Evolutionary conservation across 2,329 filamentous ascomycete species (phyloP).

Genomic region (Drechslerella dactyloides): DNA sequence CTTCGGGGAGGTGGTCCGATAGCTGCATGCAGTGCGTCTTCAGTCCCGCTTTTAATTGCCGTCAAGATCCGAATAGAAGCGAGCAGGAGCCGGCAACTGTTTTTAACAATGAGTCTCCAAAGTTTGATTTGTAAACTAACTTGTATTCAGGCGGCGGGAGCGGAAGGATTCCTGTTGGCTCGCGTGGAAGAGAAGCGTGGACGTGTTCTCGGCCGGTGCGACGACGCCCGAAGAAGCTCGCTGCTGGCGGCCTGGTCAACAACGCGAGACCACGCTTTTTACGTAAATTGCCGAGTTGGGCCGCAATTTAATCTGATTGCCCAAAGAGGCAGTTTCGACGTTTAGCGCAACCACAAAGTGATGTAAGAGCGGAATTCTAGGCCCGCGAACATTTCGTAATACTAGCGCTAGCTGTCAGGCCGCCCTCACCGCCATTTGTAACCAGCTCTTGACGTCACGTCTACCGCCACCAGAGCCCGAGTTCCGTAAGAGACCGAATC

Average conservation of each 20-base stretch:
- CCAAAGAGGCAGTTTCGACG: conserved; percentile 8
- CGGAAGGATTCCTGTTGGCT: not conserved
- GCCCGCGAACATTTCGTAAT: conserved; percentile 38
- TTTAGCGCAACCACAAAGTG: conserved; percentile 16
- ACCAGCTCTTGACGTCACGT: conserved; percentile 7
- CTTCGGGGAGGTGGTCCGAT: too few species aligned
- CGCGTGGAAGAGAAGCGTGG: not conserved
- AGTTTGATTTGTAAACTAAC: not conserved
- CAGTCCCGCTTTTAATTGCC: too few species aligned
- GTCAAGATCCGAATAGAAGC: not conserved
- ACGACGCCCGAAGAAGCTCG: too few species aligned
- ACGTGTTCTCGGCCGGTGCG: not conserved
- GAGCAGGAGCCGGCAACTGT: not conserved
- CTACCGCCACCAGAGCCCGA: not conserved
- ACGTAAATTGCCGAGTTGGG: not conserved
- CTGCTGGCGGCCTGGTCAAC: too few species aligned
- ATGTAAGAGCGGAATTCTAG: conserved; percentile 46
- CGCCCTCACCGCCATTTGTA: conserved; percentile 30
- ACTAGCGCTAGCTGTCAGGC: not conserved
- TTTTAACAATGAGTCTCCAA: not conserved
- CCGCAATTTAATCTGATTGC: conserved; percentile 8
- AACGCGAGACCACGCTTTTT: too few species aligned
- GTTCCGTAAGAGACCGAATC: conserved; percentile 31
- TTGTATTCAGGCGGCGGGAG: not conserved
- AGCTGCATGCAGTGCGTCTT: too few species aligned